Evolutionary conservation across 2,329 filamentous ascomycete genomes (phyloP).

Genomic region (Colletotrichum aenigma): DNA sequence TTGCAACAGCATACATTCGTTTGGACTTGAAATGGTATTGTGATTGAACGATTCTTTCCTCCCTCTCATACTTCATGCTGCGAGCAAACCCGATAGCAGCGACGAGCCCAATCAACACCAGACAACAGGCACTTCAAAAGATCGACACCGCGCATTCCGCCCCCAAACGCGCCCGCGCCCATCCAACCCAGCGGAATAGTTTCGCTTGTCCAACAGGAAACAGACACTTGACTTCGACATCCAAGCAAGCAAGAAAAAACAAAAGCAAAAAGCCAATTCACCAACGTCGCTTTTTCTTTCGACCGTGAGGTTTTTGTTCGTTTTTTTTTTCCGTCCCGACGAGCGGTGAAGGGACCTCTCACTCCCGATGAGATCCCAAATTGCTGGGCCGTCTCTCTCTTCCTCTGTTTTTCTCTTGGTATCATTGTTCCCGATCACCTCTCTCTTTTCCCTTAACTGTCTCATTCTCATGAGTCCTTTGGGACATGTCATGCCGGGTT

Average conservation of each 20-base stretch:
- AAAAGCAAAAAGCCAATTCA: too few species aligned
- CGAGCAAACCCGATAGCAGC: background rate
- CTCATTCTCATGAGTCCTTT: background rate
- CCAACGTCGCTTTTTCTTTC: background rate
- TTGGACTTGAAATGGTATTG: background rate
- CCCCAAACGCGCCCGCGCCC: background rate
- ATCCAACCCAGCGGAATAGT: background rate
- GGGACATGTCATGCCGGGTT: fast-evolving
- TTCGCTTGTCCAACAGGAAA: background rate
- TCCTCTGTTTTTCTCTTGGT: background rate
- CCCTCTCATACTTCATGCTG: background rate
- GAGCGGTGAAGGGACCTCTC: background rate
- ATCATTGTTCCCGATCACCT: background rate
- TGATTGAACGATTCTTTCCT: background rate
- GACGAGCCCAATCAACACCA: too few species aligned
- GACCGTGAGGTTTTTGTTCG: background rate
- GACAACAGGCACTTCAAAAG: too few species aligned
- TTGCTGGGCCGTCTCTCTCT: background rate
- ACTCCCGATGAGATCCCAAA: background rate
- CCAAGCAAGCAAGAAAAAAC: background rate
- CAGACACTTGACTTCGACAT: background rate
- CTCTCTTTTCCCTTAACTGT: background rate
- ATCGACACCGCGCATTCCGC: background rate
- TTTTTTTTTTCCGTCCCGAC: background rate
- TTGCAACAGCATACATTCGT: background rate